Base-by-base conservation (phyloP, 139 green algal genomes). In the Chlamydomonas applanata region DNA sequence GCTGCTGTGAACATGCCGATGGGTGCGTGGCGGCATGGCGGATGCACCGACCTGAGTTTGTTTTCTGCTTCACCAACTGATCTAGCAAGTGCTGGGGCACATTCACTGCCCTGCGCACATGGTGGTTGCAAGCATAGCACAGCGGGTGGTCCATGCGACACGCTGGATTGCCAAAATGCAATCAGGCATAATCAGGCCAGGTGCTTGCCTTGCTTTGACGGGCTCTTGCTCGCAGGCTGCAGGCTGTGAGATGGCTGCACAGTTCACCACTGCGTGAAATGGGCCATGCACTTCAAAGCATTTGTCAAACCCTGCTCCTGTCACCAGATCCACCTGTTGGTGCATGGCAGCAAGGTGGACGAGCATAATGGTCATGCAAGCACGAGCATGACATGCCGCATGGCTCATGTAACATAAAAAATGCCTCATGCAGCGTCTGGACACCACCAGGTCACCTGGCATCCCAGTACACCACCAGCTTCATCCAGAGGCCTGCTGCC, bases 191-290 rank as follows among this genome's bases (percentile, higher is more conserved):
- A 17, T n/a, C 32, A 32, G 61, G 0, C 16, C 24, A 56, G 35
- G 27, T 16, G 22, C 70, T 45, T n/a, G 71, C 74, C 71, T 66
- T 16, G 78, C 67, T 4, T 3, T 36, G 4, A 74, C 56, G 2
- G 62, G 63, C 7, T 84, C 40, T 22, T 77, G 25, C 73, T 89
- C 77, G 27, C 83, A 91, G 27, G 70, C 22, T 9, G 24, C 4
- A 62, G 83, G 86, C 68, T 88, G 81, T 13, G 80, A 88, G 25
- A 91, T 68, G 1, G 86, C 86, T 2, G 83, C 81, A 63, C 73
- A 82, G 70, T 87, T 87, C 53, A 87, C 33, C 0, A 82, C 81
- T 5, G 33, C 77, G 45, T 74, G 44, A 60, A 83, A 83, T 17
- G 70, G 11, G 1, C 66, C 57, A 57, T 82, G 62, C 54, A 66